Conservation (phyloP, 1,284 basidiomycete genomes). For the Malassezia brasiliensis region DNA sequence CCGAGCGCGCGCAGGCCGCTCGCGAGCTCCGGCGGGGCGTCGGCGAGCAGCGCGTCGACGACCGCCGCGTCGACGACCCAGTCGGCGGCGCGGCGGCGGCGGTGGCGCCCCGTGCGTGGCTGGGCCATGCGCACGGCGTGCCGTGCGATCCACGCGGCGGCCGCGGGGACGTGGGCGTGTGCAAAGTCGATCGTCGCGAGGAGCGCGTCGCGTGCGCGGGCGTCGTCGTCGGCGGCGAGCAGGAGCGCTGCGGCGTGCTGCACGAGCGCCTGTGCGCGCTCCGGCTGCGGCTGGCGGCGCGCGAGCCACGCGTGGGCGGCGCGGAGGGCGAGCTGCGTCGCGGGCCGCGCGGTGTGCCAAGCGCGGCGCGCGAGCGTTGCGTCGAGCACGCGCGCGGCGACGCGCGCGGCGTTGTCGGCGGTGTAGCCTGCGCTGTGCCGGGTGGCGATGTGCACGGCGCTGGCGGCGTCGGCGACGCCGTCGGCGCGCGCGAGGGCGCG, state of each 20-base stretch:
- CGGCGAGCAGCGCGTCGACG: slow-evolving; percentile 1
- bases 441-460: slow-evolving; percentile 3
- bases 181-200: background rate
- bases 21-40: background rate
- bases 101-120: background rate
- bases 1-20: slow-evolving; percentile 5
- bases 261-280: slow-evolving; percentile 4
- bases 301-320: slow-evolving; percentile 1
- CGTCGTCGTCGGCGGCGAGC: slow-evolving; percentile 1
- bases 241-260: background rate
- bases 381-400: background rate
- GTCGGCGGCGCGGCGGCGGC: background rate
- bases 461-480: background rate
- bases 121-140: background rate
- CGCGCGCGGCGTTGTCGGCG: slow-evolving; percentile 2
- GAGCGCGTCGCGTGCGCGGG: slow-evolving; percentile 7
- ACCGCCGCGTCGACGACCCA: background rate
- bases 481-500: slow-evolving; percentile 1
- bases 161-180: background rate
- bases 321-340: background rate
- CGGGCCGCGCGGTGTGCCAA: slow-evolving; percentile 5
- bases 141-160: slow-evolving; percentile 5
- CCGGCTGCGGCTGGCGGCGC: background rate
- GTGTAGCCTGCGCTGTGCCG: background rate
- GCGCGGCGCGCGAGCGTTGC: background rate